These are phyloP conservation scores for Erigeron philadelphicus DNA, from an alignment of 140 eudicot genomes.

Conservation along the genomic window DNA sequence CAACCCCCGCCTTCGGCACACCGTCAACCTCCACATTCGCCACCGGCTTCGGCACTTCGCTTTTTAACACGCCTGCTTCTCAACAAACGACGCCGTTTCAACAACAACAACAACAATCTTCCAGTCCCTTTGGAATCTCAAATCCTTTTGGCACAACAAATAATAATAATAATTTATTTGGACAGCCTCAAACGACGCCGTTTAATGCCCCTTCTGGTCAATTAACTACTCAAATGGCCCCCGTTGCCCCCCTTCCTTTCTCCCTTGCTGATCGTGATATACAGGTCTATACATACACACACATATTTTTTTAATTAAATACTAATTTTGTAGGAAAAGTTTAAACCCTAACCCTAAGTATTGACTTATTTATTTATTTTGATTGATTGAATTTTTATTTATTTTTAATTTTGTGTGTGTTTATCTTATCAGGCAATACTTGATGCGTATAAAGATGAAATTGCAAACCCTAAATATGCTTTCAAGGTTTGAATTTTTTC, in stretches of 20 bases:
- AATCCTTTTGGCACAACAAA: constrained; percentile 50
- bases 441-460: constrained; percentile 89
- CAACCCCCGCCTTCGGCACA: constrained; percentile 71
- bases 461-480: constrained; percentile 77
- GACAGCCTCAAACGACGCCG: constrained; percentile 31
- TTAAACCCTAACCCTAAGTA: constrained; percentile 32
- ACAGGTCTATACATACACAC: constrained; percentile 39
- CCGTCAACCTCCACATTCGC: constrained; percentile 58
- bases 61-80: constrained; percentile 56
- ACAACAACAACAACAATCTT: constrained; percentile 37
- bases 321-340: background rate
- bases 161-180: constrained; percentile 33
- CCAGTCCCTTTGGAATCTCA: constrained; percentile 46
- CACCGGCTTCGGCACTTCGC: constrained; percentile 53
- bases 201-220: constrained; percentile 37
- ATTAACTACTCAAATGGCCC: constrained; percentile 96
- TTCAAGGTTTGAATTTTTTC: constrained; percentile 56
- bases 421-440: constrained; percentile 52
- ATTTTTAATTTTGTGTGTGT: background rate
- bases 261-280: constrained; percentile 96
- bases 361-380: background rate
- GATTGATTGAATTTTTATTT: too few relatives aligned
- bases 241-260: constrained; percentile 92
- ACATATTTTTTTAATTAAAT: background rate
- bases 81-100: constrained; percentile 36